Percentiles rank a stretch among this genome's conserved stretches.
phyloP scores from a whole-genome alignment of 2,329 filamentous ascomycete genomes.

The Balansia obtecta region DNA sequence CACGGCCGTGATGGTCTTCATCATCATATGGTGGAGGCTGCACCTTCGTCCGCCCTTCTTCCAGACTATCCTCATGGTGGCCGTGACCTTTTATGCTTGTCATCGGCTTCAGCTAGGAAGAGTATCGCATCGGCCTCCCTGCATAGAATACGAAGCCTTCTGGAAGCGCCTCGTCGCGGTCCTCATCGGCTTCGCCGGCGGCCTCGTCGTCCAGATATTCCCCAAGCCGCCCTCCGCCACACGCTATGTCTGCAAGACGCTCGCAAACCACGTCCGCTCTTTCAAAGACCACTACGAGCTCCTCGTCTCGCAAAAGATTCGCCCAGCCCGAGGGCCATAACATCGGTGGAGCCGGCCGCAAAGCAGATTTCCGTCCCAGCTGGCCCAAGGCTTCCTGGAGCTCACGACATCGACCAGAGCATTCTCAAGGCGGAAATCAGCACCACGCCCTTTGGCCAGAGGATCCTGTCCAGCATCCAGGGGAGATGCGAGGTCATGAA shows the following conservation, averaged over 20 bases:
- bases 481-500: conserved; percentile 21
- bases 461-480: conserved; percentile 17
- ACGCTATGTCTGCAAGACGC: conserved; percentile 28
- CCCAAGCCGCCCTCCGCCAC: conserved; percentile 34
- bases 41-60: conserved; percentile 18
- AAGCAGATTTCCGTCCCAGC: conserved; percentile 17
- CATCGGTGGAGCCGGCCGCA: conserved; percentile 18
- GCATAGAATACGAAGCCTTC: conserved; percentile 33
- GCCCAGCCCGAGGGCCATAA: conserved; percentile 12
- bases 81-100: conserved; percentile 30
- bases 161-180: conserved; percentile 33
- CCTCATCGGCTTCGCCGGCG: conserved; percentile 29
- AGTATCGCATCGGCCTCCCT: conserved; percentile 31
- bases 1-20: conserved; percentile 24
- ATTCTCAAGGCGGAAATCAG: conserved; percentile 19
- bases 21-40: conserved; percentile 23
- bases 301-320: conserved; percentile 31
- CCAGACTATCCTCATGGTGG: conserved; percentile 19
- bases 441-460: conserved; percentile 18
- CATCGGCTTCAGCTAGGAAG: conserved; percentile 34
- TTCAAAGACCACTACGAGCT: conserved; percentile 37
- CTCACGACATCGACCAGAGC: conserved; percentile 15
- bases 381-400: conserved; percentile 16
- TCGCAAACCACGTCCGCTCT: conserved; percentile 29
- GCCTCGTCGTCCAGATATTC: conserved; percentile 32